Conservation (phyloP, 768 basidiomycete genomes). For the Naganishia vishniacii region DNA sequence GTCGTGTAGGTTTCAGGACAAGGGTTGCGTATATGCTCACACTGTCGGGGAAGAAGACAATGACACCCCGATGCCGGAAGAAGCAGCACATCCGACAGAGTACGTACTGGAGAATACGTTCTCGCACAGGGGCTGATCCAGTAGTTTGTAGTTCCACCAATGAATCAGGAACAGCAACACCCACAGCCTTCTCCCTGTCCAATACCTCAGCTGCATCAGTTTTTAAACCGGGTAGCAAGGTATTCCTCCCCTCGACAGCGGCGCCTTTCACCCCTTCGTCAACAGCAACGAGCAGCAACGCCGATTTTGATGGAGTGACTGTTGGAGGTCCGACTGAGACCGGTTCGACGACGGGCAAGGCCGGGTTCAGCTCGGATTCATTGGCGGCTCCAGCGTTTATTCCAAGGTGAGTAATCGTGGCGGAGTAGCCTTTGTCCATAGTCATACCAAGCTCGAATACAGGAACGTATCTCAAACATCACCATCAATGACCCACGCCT, state of each 20-base stretch:
- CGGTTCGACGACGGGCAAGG: slow-evolving; percentile 6
- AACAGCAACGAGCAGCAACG: neutral
- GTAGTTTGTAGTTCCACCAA: neutral
- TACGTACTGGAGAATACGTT: neutral
- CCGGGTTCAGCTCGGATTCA: slow-evolving; percentile 18
- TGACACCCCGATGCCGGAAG: slow-evolving; percentile 15
- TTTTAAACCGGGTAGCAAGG: slow-evolving; percentile 20
- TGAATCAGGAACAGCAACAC: slow-evolving; percentile 7
- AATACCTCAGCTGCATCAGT: slow-evolving; percentile 15
- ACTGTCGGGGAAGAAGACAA: slow-evolving; percentile 18
- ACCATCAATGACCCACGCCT: neutral
- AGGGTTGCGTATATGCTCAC: slow-evolving; percentile 25
- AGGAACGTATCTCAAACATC: slow-evolving; percentile 2
- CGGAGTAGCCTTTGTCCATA: neutral
- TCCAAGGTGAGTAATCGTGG: neutral
- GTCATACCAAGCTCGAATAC: neutral
- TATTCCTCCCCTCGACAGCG: neutral
- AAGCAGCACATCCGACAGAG: neutral
- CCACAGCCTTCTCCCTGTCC: slow-evolving; percentile 5
- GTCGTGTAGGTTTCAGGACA: slow-evolving; percentile 50
- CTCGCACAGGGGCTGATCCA: neutral
- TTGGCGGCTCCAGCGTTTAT: slow-evolving; percentile 21
- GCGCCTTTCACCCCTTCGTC: neutral
- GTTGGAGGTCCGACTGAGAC: neutral
- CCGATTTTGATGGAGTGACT: neutral